Evolutionary conservation across 371 early-diverging fungal species (phyloP), one percentile per base, ranked within the genome.

Genomic region (Actinomucor elegans): DNA sequence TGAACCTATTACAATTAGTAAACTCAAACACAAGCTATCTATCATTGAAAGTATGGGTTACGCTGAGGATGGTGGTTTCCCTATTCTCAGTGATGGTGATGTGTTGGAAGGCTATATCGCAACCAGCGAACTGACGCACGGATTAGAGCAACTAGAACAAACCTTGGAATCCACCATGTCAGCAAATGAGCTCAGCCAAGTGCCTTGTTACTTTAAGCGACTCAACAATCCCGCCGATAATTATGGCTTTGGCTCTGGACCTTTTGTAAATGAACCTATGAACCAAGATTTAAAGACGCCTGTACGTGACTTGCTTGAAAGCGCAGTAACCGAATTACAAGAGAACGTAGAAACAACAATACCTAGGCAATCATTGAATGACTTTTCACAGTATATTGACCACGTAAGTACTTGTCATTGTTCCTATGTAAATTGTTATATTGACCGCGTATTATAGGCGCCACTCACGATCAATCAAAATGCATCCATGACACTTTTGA

Each of bases 31-130:
- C 2, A 84, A 86, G 23, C 67, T 90, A 27, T 54, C 73, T 7
- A 61, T 68, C 28, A 64, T 84, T 40, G 73, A 80, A 3, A 64
- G 63, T 8, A 81, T 87, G 48, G 89, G 92, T 0, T 83, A 86
- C 52, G 71, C 75, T 8, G 75, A 73, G 50, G 87, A 86, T 53
- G 83, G 84, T n/a, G 97, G 97, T 3, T 89, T 94, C 47, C 94
- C 96, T 3, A 81, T 97, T 15, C 67, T 97, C 12, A 83, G 90
- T 41, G 61, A 74, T 34, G 80, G 76, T 15, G 61, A 79, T 32
- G 59, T 80, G 1, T 66, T 97, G 9, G 80, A 91, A 11, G 96
- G 97, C 0, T 97, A 91, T 61, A 87, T 96, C 43, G 90, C 88
- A 0, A 85, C 85, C 17, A 81, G 80, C 21, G 97, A 97, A 57